Evolutionary conservation across 768 basidiomycete species (phyloP).

Genomic region (Calocera viscosa): DNA sequence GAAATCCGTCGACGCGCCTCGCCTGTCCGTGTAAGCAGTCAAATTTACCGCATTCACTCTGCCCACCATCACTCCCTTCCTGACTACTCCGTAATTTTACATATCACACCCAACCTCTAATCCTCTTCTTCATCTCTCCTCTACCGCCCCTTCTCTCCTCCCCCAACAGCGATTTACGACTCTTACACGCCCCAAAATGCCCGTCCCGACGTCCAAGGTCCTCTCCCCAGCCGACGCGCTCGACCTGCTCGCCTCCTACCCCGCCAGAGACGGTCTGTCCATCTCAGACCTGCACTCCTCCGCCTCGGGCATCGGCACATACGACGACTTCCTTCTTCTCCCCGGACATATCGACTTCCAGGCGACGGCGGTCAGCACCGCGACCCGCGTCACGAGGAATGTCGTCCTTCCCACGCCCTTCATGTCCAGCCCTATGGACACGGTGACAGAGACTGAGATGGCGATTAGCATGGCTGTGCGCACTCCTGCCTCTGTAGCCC

Average conservation of each 20-base stretch:
- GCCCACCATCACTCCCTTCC: not conserved
- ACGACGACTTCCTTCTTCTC: constrained; percentile 91
- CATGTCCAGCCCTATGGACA: constrained; percentile 98
- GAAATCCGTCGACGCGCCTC: not conserved
- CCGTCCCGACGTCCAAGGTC: constrained; percentile 23
- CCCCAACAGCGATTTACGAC: not conserved
- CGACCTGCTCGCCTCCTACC: constrained; percentile 60
- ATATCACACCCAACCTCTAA: not conserved
- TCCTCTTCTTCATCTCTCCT: not conserved
- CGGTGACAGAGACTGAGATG: constrained; percentile 92
- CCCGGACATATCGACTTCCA: constrained; percentile 95
- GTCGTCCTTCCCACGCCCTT: constrained; percentile 89
- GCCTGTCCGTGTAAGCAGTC: not conserved
- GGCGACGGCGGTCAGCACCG: constrained; percentile 63
- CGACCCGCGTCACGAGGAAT: constrained; percentile 81
- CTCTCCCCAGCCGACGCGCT: constrained; percentile 65
- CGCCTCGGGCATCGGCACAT: constrained; percentile 76
- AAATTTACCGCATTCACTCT: not conserved
- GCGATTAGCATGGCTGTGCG: constrained; percentile 84
- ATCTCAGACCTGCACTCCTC: constrained; percentile 81
- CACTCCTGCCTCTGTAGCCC: constrained; percentile 13
- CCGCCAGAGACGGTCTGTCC: constrained; percentile 67
- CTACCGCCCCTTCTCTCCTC: not conserved
- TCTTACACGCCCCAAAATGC: constrained; percentile 7
- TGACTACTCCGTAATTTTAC: not conserved